Base-by-base conservation (phyloP, 2,329 filamentous ascomycete species). In the Hirsutella minnesotensis region DNA sequence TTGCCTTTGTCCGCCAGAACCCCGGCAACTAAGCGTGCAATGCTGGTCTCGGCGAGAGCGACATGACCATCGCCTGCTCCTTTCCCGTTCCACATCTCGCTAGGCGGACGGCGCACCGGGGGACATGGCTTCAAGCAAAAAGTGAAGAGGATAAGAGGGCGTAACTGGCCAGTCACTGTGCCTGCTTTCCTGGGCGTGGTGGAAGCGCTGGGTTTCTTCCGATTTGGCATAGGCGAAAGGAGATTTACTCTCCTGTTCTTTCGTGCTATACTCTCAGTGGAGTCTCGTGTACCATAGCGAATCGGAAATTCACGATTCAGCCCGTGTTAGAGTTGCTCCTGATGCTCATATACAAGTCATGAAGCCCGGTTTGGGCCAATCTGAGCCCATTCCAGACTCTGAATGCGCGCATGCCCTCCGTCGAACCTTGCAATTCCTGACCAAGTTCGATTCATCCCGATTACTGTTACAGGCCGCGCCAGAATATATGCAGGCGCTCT, bases 1-100 rank as follows among this genome's bases (percentile, higher is more conserved):
- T 80, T 48, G 55, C 64, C 46, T 81, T 81, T 50, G 76, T 75
- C 49, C 68, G 70, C 51, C 49, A 65, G 48, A 79, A 78, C 73
- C 76, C 77, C 53, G 66, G 67, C 56, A 76, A 77, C 61, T 79
- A 78, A 72, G 56, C 37, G n/a, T n/a, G 20, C 18, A 9, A 7
- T 20, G n/a, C 5, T n/a, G 34, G 10, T 36, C 19, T 8, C n/a
- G n/a, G 20, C n/a, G n/a, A n/a, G n/a, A 20, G 7, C 19, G 10
- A n/a, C 30, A 31, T 16, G 15, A 18, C 33, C 15, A 3, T 10
- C 15, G 33, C 33, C 33, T 4, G n/a, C 19, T 19, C 33, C 13
- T 5, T 13, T n/a, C 30, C 3, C 7, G 15, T 31, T n/a, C 30
- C 5, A 31, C 30, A 3, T 12, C 30, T 12, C 30, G 5, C 12